Percentiles rank a stretch among this genome's conserved stretches.
Conservation (phyloP, 2,329 filamentous ascomycete genomes). For the Colletotrichum sp. region DNA sequence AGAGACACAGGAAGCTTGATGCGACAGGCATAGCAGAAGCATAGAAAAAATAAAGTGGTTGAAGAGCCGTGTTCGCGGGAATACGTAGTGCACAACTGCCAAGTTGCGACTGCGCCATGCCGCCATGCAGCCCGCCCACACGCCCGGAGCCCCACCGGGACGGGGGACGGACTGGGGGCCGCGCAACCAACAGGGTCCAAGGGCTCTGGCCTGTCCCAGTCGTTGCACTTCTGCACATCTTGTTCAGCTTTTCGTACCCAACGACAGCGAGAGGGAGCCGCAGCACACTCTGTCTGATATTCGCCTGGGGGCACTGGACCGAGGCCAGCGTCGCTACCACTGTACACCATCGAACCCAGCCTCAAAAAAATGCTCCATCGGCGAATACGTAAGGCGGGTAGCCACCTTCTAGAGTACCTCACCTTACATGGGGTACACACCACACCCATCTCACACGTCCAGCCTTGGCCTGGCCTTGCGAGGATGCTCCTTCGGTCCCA, state of each 20-base stretch:
- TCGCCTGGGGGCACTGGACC: neutral
- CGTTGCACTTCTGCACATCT: neutral
- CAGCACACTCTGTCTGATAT: neutral
- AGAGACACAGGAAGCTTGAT: neutral
- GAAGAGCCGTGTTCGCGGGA: neutral
- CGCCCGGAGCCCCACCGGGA: slow-evolving; percentile 3
- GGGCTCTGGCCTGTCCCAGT: neutral
- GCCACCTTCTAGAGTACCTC: neutral
- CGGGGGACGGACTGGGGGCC: slow-evolving; percentile 3
- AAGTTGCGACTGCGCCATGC: slow-evolving; percentile 13
- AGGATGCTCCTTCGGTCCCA: slow-evolving; percentile 7
- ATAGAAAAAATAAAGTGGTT: neutral
- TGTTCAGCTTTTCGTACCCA: neutral
- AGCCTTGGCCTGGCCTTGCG: neutral
- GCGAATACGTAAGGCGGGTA: neutral
- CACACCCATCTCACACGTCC: neutral
- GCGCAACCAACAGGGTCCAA: slow-evolving; percentile 20
- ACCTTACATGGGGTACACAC: neutral
- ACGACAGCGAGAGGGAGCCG: neutral
- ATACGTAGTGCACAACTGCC: neutral
- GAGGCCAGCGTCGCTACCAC: neutral
- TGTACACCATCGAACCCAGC: neutral
- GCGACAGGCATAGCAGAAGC: neutral
- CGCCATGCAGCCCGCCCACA: slow-evolving; percentile 20
- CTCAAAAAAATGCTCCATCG: neutral